Evolutionary conservation across 352 stramenopile genomes (phyloP).

Genomic region (Globisporangium radiosum): DNA sequence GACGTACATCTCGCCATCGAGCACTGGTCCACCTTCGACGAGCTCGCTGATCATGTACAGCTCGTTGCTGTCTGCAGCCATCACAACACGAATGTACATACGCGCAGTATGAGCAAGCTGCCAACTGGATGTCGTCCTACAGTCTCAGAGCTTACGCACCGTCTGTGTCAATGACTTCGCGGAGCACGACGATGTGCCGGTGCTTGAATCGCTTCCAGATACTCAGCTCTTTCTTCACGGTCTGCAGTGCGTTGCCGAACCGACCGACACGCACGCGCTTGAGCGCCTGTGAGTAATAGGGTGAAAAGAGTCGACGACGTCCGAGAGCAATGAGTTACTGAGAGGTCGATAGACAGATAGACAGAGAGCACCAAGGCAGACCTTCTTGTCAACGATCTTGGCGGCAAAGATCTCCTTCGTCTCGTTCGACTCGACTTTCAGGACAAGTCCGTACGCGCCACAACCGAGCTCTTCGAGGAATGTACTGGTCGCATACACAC

Average conservation of each 20-base stretch:
- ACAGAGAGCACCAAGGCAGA: not conserved
- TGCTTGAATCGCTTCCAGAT: constrained; percentile 97
- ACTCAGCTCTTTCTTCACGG: constrained; percentile 90
- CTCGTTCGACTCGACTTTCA: constrained; percentile 62
- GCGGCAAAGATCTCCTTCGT: constrained; percentile 64
- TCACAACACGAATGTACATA: not conserved
- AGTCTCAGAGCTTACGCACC: constrained; percentile 20
- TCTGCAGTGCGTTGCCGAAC: constrained; percentile 72
- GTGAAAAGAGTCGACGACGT: too few species aligned
- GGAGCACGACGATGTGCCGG: constrained; percentile 90
- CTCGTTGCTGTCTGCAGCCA: constrained; percentile 56
- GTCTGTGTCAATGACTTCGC: constrained; percentile 94
- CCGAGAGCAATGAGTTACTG: too few species aligned
- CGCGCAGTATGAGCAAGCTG: not conserved
- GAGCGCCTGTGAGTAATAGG: constrained; percentile 19
- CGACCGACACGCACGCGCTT: constrained; percentile 59
- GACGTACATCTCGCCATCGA: constrained; percentile 59
- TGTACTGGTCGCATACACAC: constrained; percentile 24
- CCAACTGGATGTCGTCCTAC: too few species aligned
- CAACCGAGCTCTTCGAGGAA: constrained; percentile 67
- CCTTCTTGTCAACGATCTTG: constrained; percentile 76
- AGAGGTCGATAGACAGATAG: too few species aligned
- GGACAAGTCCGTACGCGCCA: constrained; percentile 65
- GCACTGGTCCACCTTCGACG: constrained; percentile 57
- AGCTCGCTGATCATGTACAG: constrained; percentile 84